Conservation (phyloP, 116 monocot genomes). For the Cymodocea nodosa region DNA sequence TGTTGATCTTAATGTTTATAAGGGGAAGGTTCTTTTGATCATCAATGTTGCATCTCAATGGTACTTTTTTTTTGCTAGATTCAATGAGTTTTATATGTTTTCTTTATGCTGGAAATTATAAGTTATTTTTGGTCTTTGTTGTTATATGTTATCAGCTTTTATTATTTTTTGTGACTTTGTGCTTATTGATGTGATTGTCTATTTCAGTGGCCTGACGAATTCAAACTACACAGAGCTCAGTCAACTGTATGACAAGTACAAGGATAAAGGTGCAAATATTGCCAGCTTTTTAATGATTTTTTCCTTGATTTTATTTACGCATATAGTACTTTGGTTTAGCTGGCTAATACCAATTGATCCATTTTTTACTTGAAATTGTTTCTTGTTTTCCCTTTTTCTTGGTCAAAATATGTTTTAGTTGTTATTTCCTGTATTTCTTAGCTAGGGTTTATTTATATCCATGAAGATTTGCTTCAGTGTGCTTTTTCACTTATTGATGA, state of each 20-base stretch:
- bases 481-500: too few species aligned
- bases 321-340: too few species aligned
- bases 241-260: conserved; percentile 71
- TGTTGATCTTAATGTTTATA: conserved; percentile 70
- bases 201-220: conserved; percentile 75
- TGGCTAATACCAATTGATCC: too few species aligned
- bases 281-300: neutral
- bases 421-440: too few species aligned
- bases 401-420: too few species aligned
- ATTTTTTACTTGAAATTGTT: too few species aligned
- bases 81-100: neutral
- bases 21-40: conserved; percentile 77
- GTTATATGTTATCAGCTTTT: too few species aligned
- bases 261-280: conserved; percentile 40
- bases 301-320: too few species aligned
- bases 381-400: neutral
- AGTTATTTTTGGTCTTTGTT: neutral
- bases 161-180: neutral
- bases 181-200: neutral
- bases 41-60: conserved; percentile 95
- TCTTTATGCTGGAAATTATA: neutral
- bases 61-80: conserved; percentile 15
- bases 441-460: too few species aligned
- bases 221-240: conserved; percentile 71
- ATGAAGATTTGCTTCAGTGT: too few species aligned